Percentiles rank a stretch among this genome's conserved stretches.
phyloP scores from a whole-genome alignment of 768 basidiomycete genomes.

The Kwoniella sp. region DNA sequence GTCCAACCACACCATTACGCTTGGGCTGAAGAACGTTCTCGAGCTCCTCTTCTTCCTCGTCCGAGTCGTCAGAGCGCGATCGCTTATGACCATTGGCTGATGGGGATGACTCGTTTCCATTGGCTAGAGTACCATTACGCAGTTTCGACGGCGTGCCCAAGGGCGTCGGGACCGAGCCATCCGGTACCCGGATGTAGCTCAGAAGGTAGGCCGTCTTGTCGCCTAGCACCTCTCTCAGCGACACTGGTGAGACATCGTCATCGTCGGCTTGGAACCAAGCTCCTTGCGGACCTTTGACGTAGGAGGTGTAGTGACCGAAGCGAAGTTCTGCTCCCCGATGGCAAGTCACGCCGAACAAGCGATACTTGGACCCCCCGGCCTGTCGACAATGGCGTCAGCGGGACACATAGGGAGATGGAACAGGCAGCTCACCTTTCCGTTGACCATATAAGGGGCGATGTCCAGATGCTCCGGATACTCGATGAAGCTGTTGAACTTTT shows the following conservation, averaged over 20 bases:
- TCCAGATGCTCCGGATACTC: slow-evolving; percentile 72
- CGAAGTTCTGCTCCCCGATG: slow-evolving; percentile 91
- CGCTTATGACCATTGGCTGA: background rate
- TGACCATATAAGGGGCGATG: slow-evolving; percentile 76
- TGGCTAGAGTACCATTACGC: background rate
- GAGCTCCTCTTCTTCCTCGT: background rate
- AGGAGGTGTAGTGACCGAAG: slow-evolving; percentile 91
- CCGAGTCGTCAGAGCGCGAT: background rate
- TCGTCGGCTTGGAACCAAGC: slow-evolving; percentile 95
- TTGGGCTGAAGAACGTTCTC: background rate
- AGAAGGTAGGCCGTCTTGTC: slow-evolving; percentile 86
- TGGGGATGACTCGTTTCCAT: background rate
- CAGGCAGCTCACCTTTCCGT: slow-evolving; percentile 55
- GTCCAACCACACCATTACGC: background rate
- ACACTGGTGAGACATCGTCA: slow-evolving; percentile 59
- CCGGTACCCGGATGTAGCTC: slow-evolving; percentile 66
- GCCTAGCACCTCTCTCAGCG: slow-evolving; percentile 55
- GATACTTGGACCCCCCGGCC: slow-evolving; percentile 64
- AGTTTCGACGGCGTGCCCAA: background rate
- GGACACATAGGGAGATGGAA: background rate
- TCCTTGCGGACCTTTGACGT: slow-evolving; percentile 65
- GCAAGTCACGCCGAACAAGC: slow-evolving; percentile 83
- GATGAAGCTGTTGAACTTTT: slow-evolving; percentile 74
- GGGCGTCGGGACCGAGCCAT: slow-evolving; percentile 1
- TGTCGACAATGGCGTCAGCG: background rate